Evolutionary conservation across 1,284 basidiomycete genomes (phyloP).

Genomic region (Puccinia novopanici): DNA sequence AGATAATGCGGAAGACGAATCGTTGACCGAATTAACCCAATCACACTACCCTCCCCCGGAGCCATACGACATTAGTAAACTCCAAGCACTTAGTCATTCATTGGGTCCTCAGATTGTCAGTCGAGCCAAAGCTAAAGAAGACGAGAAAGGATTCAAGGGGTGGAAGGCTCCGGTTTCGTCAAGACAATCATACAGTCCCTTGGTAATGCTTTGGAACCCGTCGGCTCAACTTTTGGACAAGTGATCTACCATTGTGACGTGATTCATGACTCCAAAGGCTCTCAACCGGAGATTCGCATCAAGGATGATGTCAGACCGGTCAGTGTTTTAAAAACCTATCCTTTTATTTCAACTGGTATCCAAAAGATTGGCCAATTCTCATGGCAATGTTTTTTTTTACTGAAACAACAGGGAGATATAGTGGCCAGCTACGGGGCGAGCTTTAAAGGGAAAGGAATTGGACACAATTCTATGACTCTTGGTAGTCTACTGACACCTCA

Average conservation of each 20-base stretch:
- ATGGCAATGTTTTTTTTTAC: not conserved
- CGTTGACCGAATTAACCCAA: conserved; percentile 40
- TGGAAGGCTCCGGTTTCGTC: conserved; percentile 26
- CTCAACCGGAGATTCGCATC: conserved; percentile 41
- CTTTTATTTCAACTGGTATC: not conserved
- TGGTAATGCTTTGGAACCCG: conserved; percentile 38
- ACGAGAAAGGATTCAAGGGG: conserved; percentile 42
- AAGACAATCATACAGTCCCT: conserved; percentile 34
- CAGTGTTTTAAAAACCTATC: not conserved
- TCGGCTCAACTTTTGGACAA: conserved; percentile 42
- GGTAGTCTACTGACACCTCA: conserved; percentile 27
- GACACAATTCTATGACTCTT: conserved; percentile 44
- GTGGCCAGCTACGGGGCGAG: conserved; percentile 41
- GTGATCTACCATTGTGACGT: conserved; percentile 42
- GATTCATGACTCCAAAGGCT: conserved; percentile 39
- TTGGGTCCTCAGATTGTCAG: conserved; percentile 45
- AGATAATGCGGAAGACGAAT: conserved; percentile 40
- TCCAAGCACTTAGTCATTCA: conserved; percentile 26
- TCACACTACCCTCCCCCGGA: conserved; percentile 36
- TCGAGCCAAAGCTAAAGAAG: conserved; percentile 44
- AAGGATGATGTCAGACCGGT: conserved; percentile 48
- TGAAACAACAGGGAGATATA: conserved; percentile 37
- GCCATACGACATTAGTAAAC: conserved; percentile 21
- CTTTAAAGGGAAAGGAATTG: conserved; percentile 49
- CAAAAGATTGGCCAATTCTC: not conserved